A percentile compares a stretch with the other conserved stretches of the same genome.
Evolutionary conservation across 345 rosid genomes (phyloP).

Genomic region (Citrus sp.): DNA sequence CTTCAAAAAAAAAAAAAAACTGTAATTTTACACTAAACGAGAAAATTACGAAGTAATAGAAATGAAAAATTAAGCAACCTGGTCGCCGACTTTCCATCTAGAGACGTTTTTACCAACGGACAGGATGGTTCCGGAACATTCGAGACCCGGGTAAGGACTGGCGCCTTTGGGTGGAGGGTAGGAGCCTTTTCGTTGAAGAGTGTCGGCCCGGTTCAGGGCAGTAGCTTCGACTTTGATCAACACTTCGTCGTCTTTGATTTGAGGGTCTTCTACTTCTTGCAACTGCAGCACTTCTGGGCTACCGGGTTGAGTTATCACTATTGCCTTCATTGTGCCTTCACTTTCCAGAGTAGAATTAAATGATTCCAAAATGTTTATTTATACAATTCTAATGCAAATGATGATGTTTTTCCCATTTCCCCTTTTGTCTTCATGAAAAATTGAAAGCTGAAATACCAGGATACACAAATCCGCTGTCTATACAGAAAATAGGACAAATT

Average conservation of each 20-base stretch:
- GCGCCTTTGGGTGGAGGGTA: conserved; percentile 78
- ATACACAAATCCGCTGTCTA: neutral
- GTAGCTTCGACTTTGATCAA: conserved; percentile 68
- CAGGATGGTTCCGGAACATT: conserved; percentile 77
- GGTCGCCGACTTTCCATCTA: conserved; percentile 79
- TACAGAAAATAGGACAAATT: neutral
- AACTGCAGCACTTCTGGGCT: conserved; percentile 77
- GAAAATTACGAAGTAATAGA: neutral
- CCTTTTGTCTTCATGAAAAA: neutral
- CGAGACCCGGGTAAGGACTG: conserved; percentile 73
- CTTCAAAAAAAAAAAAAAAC: neutral
- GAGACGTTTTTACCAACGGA: conserved; percentile 60
- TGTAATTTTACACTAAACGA: neutral
- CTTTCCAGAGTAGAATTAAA: neutral
- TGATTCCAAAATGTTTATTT: neutral
- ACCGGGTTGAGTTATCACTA: conserved; percentile 67
- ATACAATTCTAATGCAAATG: too few relatives aligned
- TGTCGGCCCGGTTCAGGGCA: conserved; percentile 80
- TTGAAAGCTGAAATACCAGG: neutral
- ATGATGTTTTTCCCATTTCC: too few relatives aligned
- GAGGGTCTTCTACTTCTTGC: conserved; percentile 68
- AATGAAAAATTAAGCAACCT: conserved; percentile 30
- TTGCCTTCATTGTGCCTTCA: conserved; percentile 59
- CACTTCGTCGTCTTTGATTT: conserved; percentile 63
- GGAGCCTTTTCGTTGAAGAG: conserved; percentile 62